Base-by-base conservation (phyloP, 306 rosid species). In the Prunus mira region DNA sequence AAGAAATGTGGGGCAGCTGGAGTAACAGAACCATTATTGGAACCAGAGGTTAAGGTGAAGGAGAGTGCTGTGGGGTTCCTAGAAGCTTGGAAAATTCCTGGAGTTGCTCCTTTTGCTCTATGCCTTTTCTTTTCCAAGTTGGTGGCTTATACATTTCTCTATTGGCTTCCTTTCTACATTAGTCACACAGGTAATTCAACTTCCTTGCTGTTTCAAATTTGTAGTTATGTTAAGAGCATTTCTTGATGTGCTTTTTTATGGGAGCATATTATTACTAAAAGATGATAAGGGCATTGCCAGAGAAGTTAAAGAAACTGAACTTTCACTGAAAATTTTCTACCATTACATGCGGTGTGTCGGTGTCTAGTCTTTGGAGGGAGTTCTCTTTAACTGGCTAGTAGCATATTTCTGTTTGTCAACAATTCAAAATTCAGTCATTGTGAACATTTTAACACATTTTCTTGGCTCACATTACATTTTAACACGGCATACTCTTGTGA, bases 71-170 rank as follows among this genome's bases (percentile, higher is more conserved):
- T 96, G n/a, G 96, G 98, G 14, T 96, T 96, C 82, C 41, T 96
- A n/a, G 90, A 93, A 71, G 99, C 99, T 2, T 96, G 99, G 97
- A 92, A 74, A 86, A 96, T 96, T 79, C 99, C 99, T 0, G 99
- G 99, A 63, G 99, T 96, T 78, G 97, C 97, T 76, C 96, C 99
- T 70, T 96, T 92, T 77, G 97, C 99, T 50, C 76, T 96, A 15
- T 96, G 99, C 82, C 93, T 96, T 58, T 96, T 96, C 84, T 96
- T 96, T 63, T 86, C 98, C 72, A 96, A 96, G 81, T 85, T 96
- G 93, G 99, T 96, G 50, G 99, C 99, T n/a, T 96, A 96, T 50
- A 96, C 99, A 11, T 96, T 96, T 77, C 98, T 96, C 72, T 96
- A 96, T 77, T 96, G 99, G 99, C 96, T 96, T 72, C 99, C 99